Evolutionary conservation across 768 basidiomycete genomes (phyloP).

Genomic region (Lentinula lateritia): DNA sequence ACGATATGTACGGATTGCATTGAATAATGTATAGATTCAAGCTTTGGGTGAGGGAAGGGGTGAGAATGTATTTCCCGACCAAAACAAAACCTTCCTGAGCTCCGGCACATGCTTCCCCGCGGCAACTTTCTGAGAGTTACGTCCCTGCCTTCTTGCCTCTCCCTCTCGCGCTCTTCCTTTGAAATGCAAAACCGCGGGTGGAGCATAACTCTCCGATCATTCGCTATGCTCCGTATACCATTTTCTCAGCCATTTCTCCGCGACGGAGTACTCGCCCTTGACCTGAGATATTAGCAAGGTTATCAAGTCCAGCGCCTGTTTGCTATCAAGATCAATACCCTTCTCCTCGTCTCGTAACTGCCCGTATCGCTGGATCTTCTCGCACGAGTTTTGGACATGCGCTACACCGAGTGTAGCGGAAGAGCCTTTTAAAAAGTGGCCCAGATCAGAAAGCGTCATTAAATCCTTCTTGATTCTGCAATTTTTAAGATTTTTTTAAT

Average conservation of each 20-base stretch:
- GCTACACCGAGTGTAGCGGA: constrained; percentile 87
- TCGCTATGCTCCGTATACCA: constrained; percentile 20
- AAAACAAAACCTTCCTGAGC: neutral
- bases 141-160: neutral
- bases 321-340: constrained; percentile 30
- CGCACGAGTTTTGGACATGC: constrained; percentile 81
- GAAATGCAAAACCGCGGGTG: neutral
- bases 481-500: constrained; percentile 9
- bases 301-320: constrained; percentile 58
- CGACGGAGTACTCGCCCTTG: constrained; percentile 62
- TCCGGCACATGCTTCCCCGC: neutral
- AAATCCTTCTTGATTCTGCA: constrained; percentile 57
- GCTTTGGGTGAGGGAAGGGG: neutral
- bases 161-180: neutral
- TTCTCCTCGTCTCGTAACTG: constrained; percentile 55
- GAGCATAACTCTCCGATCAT: neutral
- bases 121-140: neutral
- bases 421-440: constrained; percentile 97
- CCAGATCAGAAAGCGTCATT: constrained; percentile 59
- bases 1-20: neutral
- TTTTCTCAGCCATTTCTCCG: constrained; percentile 61
- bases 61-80: neutral
- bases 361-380: constrained; percentile 87
- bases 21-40: neutral
- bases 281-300: constrained; percentile 48